Evolutionary conservation across 208 protist species (phyloP).

Genomic region (Leishmania aethiopica): DNA sequence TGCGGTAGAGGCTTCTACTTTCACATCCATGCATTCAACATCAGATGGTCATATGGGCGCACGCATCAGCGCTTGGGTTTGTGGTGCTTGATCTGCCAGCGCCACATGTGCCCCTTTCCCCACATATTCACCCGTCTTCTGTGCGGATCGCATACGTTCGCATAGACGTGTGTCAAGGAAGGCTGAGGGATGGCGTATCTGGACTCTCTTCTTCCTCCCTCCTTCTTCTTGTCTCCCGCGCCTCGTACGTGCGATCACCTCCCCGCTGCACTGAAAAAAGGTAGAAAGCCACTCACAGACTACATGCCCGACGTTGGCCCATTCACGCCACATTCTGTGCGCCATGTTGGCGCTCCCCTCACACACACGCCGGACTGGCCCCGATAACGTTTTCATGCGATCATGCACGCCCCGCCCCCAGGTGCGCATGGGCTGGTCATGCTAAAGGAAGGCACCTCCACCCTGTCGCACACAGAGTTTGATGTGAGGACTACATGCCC

Average conservation of each 20-base stretch:
- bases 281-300: not conserved
- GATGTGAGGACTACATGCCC: not conserved
- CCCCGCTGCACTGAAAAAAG: not conserved
- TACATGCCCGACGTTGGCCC: not conserved
- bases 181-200: too few relatives aligned
- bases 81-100: too few relatives aligned
- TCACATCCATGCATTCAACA: too few relatives aligned
- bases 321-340: not conserved
- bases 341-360: not conserved
- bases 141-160: too few relatives aligned
- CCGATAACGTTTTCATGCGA: not conserved
- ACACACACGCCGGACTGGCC: not conserved
- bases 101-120: too few relatives aligned
- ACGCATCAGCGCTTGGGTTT: too few relatives aligned
- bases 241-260: too few relatives aligned
- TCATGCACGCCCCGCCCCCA: not conserved
- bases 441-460: not conserved
- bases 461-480: not conserved
- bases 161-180: too few relatives aligned
- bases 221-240: not conserved
- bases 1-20: too few relatives aligned
- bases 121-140: too few relatives aligned
- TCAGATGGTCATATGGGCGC: too few relatives aligned
- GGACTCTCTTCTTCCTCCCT: not conserved
- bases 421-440: not conserved